Percentiles rank a stretch among this genome's conserved stretches.
These are phyloP conservation scores for Lomentospora prolificans DNA, from an alignment of 2,329 filamentous ascomycete genomes.

Conservation along the genomic window DNA sequence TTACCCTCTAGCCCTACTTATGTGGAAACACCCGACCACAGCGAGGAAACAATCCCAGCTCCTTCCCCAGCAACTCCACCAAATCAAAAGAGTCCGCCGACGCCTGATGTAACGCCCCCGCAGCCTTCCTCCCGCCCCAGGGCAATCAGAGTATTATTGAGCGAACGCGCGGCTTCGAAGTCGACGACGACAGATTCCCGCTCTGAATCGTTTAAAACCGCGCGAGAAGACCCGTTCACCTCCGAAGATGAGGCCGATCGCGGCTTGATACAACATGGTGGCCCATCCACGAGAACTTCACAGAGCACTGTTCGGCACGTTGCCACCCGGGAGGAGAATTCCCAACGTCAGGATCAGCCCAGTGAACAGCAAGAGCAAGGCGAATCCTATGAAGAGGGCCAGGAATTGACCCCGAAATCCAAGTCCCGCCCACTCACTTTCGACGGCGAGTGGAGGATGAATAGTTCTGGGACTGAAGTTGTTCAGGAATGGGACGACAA, in stretches of 20 bases:
- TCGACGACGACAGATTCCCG: slow-evolving; percentile 48
- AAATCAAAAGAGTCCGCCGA: slow-evolving; percentile 59
- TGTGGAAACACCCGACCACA: background rate
- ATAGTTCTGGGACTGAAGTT: slow-evolving; percentile 27
- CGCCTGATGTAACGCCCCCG: slow-evolving; percentile 67
- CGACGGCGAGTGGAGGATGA: slow-evolving; percentile 48
- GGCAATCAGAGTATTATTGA: slow-evolving; percentile 33
- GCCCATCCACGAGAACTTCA: slow-evolving; percentile 31
- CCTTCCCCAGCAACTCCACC: slow-evolving; percentile 47
- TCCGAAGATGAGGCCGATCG: slow-evolving; percentile 48
- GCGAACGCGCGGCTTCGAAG: slow-evolving; percentile 41
- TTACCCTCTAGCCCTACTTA: slow-evolving; percentile 6
- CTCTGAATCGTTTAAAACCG: slow-evolving; percentile 63
- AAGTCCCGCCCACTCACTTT: slow-evolving; percentile 42
- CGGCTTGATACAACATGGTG: slow-evolving; percentile 28
- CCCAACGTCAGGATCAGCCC: slow-evolving; percentile 12
- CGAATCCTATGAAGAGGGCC: slow-evolving; percentile 29
- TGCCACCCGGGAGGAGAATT: slow-evolving; percentile 18
- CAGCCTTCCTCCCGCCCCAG: slow-evolving; percentile 34
- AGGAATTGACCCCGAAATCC: slow-evolving; percentile 30
- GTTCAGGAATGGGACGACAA: slow-evolving; percentile 47
- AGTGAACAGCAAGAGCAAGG: slow-evolving; percentile 32
- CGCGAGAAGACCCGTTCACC: slow-evolving; percentile 52
- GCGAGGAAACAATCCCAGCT: background rate
- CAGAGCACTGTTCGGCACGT: slow-evolving; percentile 33